Evolutionary conservation across 352 stramenopile genomes (phyloP).

Genomic region (Phytopythium boreale): DNA sequence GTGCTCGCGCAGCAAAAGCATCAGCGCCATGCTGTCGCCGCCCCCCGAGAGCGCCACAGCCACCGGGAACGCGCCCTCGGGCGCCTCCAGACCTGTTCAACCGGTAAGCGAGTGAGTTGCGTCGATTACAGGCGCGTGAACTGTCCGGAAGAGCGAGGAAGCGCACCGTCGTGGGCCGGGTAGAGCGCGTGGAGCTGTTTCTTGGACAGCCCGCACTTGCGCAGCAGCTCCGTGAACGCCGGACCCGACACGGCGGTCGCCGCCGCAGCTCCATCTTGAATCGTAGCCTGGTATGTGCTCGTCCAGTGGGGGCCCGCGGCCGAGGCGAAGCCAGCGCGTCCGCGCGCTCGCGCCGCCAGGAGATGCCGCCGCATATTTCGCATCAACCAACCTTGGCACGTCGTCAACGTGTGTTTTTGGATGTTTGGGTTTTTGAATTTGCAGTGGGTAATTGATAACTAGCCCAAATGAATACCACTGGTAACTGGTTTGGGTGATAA

Average conservation of each 20-base stretch:
- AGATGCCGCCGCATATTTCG: background rate
- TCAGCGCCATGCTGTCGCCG: conserved; percentile 79
- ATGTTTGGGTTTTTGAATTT: background rate
- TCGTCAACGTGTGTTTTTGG: background rate
- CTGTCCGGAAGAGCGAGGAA: background rate
- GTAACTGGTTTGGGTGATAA: background rate
- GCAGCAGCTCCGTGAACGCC: conserved; percentile 33
- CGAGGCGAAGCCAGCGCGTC: background rate
- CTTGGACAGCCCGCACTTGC: conserved; percentile 33
- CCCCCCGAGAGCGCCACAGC: conserved; percentile 75
- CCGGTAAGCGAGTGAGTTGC: background rate
- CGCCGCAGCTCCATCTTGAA: background rate
- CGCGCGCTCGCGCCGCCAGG: background rate
- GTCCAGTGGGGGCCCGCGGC: conserved; percentile 3
- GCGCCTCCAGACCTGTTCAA: conserved; percentile 11
- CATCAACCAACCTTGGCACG: background rate
- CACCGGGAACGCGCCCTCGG: conserved; percentile 40
- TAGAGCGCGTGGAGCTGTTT: conserved; percentile 42
- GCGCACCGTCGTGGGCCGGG: conserved; percentile 19
- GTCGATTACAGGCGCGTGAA: background rate
- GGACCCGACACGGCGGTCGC: conserved; percentile 20
- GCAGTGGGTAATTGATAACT: no score
- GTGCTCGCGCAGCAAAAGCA: conserved; percentile 70
- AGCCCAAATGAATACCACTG: background rate
- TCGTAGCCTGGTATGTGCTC: background rate